Conservation (phyloP, 2,329 filamentous ascomycete genomes). For the Cladophialophora chaetospira region DNA sequence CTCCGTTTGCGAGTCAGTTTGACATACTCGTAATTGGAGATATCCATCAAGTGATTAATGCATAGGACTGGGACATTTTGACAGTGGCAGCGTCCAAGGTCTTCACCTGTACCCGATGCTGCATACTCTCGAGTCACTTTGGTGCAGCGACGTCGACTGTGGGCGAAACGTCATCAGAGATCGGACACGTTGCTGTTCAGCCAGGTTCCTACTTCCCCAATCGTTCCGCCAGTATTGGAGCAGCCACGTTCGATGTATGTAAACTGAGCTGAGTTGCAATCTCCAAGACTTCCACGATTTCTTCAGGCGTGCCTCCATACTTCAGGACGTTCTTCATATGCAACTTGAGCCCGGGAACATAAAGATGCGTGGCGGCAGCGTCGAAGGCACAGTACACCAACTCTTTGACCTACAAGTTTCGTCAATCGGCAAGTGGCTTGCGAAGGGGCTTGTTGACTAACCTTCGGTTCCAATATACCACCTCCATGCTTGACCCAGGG, state of each 20-base stretch:
- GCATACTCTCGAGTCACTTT: too few relatives aligned
- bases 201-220: conserved; percentile 13
- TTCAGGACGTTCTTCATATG: conserved; percentile 53
- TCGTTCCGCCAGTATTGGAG: conserved; percentile 22
- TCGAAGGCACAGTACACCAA: conserved; percentile 54
- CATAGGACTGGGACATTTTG: too few relatives aligned
- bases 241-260: conserved; percentile 22
- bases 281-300: conserved; percentile 54
- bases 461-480: conserved; percentile 48
- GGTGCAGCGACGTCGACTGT: too few relatives aligned
- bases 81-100: too few relatives aligned
- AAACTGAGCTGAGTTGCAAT: conserved; percentile 39
- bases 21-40: too few relatives aligned
- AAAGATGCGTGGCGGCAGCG: conserved; percentile 51
- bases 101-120: too few relatives aligned
- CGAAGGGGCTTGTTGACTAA: background rate
- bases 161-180: too few relatives aligned
- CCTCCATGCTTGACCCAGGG: conserved; percentile 36
- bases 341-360: conserved; percentile 49
- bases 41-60: too few relatives aligned
- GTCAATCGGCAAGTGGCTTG: background rate
- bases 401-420: conserved; percentile 41
- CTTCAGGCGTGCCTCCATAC: conserved; percentile 49
- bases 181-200: too few relatives aligned
- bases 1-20: too few relatives aligned